Percentiles rank a stretch among this genome's conserved stretches.
These are phyloP conservation scores for Fomitiporia mediterranea DNA, from an alignment of 1,284 basidiomycete genomes.

Conservation along the genomic window DNA sequence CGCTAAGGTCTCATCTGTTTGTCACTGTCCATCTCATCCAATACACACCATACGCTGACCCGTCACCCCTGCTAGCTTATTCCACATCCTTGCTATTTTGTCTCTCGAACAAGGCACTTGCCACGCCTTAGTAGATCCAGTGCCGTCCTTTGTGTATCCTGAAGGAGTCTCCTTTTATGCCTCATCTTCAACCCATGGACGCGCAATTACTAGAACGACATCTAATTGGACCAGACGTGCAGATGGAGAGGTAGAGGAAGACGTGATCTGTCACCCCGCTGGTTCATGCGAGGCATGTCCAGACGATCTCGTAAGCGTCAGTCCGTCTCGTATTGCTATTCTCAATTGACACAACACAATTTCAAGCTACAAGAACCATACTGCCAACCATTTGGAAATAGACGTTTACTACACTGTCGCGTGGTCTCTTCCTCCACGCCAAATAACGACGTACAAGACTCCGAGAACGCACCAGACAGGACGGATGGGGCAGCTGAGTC, in stretches of 20 bases:
- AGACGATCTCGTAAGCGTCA: constrained; percentile 57
- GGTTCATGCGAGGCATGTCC: constrained; percentile 84
- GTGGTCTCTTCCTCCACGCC: constrained; percentile 26
- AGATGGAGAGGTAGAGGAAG: not conserved
- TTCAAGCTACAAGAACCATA: constrained; percentile 76
- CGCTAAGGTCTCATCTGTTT: no score
- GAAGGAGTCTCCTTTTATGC: not conserved
- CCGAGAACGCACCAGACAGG: constrained; percentile 21
- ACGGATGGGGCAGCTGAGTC: constrained; percentile 25
- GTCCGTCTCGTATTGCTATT: not conserved
- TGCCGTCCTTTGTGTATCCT: not conserved
- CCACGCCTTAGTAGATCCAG: not conserved
- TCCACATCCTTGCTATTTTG: no score
- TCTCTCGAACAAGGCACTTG: not conserved
- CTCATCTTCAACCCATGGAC: not conserved
- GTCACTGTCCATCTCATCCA: no score
- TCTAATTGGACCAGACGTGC: not conserved
- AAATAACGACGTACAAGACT: constrained; percentile 12
- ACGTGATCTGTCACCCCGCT: constrained; percentile 64
- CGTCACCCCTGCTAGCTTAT: no score
- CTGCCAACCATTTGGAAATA: constrained; percentile 88
- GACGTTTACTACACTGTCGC: constrained; percentile 77
- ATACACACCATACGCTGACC: no score
- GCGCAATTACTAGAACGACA: not conserved
- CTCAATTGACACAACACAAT: constrained; percentile 6